Base-by-base conservation (phyloP, 2,329 filamentous ascomycete genomes). In the Cordyceps farinosa region DNA sequence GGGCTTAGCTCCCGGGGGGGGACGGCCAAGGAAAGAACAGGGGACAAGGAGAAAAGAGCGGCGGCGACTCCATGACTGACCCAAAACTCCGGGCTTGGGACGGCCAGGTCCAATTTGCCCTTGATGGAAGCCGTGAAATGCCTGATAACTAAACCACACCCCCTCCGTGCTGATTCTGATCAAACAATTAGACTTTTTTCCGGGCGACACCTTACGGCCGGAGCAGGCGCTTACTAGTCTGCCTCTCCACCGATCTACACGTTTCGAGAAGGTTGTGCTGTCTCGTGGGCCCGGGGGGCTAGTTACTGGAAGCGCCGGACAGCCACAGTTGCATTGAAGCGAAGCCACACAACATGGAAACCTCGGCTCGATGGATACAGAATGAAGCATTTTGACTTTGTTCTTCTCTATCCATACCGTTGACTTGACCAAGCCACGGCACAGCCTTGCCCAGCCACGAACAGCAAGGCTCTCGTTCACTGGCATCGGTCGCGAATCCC, bases 181-280 rank as follows among this genome's bases (percentile, higher is more conserved):
- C 22, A 29, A 11, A 7, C 45, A 48, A 48, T 22, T 15, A 32
- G 15, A 13, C 5, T 29, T 3, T 53, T 15, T 40, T 40, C 27
- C 32, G 17, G 22, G n/a, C 3, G 34, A 40, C 32, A 40, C 17
- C 30, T 36, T 53, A 27, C 17, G 32, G 32, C 32, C 55, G 3
- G 22, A n/a, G 30, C 32, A 30, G 54, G 54, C 54, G 54, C 54
- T 48, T 58, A 22, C 22, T 22, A 58, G 55, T 58, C 55, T 48
- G 32, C 44, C 22, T 48, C 55, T 40, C 55, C 57, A 60, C 47
- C 47, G 47, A 52, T 60, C 57, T 44, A 47, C 57, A 34, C n/a
- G 3, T 44, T 52, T 52, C 36, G 13, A 47, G 8, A 36, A 44
- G 42, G 15, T 11, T 45, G 29, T 57, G 29, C 38, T 29, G 36